Evolutionary conservation across 768 basidiomycete species (phyloP).

Genomic region (Mycena haematopus): DNA sequence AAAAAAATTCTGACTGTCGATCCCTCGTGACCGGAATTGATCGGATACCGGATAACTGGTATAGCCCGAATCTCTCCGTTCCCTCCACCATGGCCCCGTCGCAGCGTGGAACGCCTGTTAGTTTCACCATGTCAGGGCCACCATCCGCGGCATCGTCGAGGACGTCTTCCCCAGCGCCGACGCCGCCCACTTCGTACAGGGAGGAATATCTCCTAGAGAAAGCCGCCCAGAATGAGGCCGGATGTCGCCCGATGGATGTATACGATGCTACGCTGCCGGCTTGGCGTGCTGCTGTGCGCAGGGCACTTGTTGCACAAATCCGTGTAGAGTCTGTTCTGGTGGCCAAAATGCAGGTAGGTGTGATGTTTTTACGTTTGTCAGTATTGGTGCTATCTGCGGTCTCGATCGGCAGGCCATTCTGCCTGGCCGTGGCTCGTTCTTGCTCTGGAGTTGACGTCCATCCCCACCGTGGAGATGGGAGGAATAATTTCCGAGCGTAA

Average conservation of each 20-base stretch:
- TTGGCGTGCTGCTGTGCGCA: constrained; percentile 71
- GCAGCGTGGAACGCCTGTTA: background rate
- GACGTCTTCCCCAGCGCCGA: constrained; percentile 24
- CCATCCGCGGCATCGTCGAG: constrained; percentile 26
- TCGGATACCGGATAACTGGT: too few species aligned
- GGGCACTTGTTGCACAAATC: constrained; percentile 58
- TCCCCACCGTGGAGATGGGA: too few species aligned
- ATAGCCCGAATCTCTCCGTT: too few species aligned
- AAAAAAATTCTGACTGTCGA: too few species aligned
- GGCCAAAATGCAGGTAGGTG: constrained; percentile 70
- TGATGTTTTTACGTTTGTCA: background rate
- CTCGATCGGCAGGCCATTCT: background rate
- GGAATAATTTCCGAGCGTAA: too few species aligned
- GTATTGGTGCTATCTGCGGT: background rate
- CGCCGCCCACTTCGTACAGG: background rate
- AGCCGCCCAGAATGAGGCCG: constrained; percentile 9
- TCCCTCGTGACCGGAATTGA: background rate
- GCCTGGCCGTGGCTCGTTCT: background rate
- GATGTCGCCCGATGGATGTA: constrained; percentile 50
- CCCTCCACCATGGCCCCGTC: background rate
- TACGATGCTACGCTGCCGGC: constrained; percentile 67
- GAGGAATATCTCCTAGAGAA: constrained; percentile 11
- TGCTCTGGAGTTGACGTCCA: background rate
- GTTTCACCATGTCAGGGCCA: constrained; percentile 24
- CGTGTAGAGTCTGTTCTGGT: constrained; percentile 65